Base-by-base conservation (phyloP, 2,329 filamentous ascomycete genomes). In the Colletotrichum costaricense region DNA sequence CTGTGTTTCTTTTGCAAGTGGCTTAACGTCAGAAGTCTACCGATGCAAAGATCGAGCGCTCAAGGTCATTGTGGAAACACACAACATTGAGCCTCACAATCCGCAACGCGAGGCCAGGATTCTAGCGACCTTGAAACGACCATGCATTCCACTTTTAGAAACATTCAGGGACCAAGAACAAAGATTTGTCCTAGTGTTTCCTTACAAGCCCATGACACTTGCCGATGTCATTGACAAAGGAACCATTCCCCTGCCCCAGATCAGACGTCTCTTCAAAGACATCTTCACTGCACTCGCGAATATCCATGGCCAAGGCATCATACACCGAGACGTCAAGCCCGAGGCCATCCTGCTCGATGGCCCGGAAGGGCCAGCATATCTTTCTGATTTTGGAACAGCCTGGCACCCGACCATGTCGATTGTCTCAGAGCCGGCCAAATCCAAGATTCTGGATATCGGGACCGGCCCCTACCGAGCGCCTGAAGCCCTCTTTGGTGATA, bases 301-400 rank as follows among this genome's bases (percentile, higher is more conserved):
- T 77, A 86, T 98, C 2, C 97, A 99, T 80, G 77, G 81, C 8
- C 84, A 90, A 28, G 93, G 91, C 8, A 95, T 99, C 71, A 93
- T 99, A 67, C 97, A 99, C 81, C 92, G 97, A 69, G 97, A 99
- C 79, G 86, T 99, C 80, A 99, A 99, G 79, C 97, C 97, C 0
- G 95, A 95, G 0, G 97, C 98, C 66, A 88, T 99, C 46, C 86
- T 98, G 9, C 88, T 98, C 58, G 85, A 88, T 55, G 90, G 92
- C 0, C 84, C 88, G 0, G 85, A 88, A 6, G 94, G 93, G 0
- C 93, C 94, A 5, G 94, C 94, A 4, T 93, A 92, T 77, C 87
- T 99, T 2, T 91, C 94, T 46, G 97, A 99, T 81, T 98, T 99
- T 84, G 96, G 97, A 63, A 97, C 97, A 52, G 91, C 95, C 9